A percentile compares a stretch with the other conserved stretches of the same genome.
Evolutionary conservation across 2,329 filamentous ascomycete genomes (phyloP).

Genomic region (Chalaropsis thielavioides): DNA sequence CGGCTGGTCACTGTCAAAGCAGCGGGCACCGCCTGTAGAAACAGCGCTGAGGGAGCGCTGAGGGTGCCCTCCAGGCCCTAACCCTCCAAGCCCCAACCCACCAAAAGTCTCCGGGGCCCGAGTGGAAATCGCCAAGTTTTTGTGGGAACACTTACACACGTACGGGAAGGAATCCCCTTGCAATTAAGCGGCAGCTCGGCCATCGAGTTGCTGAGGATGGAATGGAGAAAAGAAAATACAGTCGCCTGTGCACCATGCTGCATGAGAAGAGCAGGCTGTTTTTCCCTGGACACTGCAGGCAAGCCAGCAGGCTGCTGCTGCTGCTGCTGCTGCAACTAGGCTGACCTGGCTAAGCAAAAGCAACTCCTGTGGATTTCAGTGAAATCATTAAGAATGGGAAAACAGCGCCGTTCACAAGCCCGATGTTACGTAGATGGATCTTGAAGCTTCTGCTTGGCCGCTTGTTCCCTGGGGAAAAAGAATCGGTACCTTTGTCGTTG

Average conservation of each 20-base stretch:
- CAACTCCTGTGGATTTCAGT: background rate
- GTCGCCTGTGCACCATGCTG: background rate
- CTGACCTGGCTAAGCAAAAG: background rate
- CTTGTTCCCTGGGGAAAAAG: background rate
- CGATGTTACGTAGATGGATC: background rate
- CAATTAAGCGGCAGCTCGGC: slow-evolving; percentile 5
- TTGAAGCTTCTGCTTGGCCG: background rate
- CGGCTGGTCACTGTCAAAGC: no score
- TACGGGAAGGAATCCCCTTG: slow-evolving; percentile 17
- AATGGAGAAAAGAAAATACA: background rate
- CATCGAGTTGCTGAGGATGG: background rate
- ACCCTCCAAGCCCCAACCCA: background rate
- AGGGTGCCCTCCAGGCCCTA: background rate
- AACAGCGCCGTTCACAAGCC: no score
- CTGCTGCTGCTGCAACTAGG: background rate
- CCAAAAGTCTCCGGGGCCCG: background rate
- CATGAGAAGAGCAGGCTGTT: background rate
- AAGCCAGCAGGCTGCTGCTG: no score
- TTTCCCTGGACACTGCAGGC: no score
- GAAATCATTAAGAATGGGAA: slow-evolving; percentile 8
- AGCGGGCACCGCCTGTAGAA: background rate
- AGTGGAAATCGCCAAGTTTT: background rate
- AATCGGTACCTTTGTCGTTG: background rate
- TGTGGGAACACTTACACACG: slow-evolving; percentile 18
- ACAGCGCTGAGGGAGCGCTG: no score